Base-by-base conservation (phyloP, 1,139 yeast genomes). In the Nadsonia starkeyi-henricii region DNA sequence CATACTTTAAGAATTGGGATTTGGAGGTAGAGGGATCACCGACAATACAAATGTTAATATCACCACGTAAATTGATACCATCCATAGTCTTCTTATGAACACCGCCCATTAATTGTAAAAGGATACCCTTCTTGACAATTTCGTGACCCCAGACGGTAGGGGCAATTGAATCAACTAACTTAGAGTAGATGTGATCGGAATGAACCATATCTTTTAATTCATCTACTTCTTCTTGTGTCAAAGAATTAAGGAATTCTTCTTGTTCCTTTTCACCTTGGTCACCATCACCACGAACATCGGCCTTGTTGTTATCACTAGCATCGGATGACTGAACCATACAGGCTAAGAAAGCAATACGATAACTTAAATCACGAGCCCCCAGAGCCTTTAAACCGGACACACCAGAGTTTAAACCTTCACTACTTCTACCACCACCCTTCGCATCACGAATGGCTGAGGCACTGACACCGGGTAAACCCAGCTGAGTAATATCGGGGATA, bases 11-110 rank as follows among this genome's bases (percentile, higher is more conserved):
- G 62, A 91, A 91, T 63, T 91, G 99, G 0, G 97, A 89, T 64
- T 91, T 91, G 28, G 98, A 88, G 9, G 98, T 91, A 1, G 97
- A 89, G 1, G 99, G 99, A 63, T 91, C 99, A 48, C 99, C 99
- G 48, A 91, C 98, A 57, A 91, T 76, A 71, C 99, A 91, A 48
- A 91, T 84, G 62, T 91, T 91, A 61, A 91, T 91, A 62, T 93
- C 99, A 57, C 99, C 99, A 72, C 99, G 80, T 55, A 91, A 74
- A 57, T 88, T 84, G 56, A 91, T 91, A 23, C 98, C 98, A 66
- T 91, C 98, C 33, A 88, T 78, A 0, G 99, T 93, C 51, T 78
- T 73, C 64, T 91, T 91, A 67, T 91, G 99, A 42, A 93, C 97
- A 59, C 99, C 99, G 45, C 97, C 95, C 58, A 91, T 72, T 60